Evolutionary conservation across 2,329 filamentous ascomycete genomes (phyloP).

Genomic region (Colletotrichum higginsianum): DNA sequence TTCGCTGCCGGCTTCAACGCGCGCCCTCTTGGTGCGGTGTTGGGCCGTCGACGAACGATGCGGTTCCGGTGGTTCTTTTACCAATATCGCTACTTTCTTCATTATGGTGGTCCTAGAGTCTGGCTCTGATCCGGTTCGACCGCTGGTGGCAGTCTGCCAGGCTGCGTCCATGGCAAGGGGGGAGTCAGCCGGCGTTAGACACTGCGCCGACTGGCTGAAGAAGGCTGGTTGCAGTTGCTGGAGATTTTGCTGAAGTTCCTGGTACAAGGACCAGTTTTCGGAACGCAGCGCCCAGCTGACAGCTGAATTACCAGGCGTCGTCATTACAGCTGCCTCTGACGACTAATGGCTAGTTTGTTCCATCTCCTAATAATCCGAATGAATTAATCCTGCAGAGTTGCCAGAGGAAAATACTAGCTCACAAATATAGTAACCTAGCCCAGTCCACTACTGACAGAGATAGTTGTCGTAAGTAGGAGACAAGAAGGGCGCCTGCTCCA

Average conservation of each 20-base stretch:
- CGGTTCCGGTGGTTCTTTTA: not conserved
- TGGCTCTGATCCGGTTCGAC: not conserved
- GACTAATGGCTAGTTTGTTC: not conserved
- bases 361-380: not conserved
- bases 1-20: not conserved
- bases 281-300: not conserved
- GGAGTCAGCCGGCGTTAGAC: not conserved
- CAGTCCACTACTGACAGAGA: conserved; percentile 12
- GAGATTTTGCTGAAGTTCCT: not conserved
- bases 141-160: not conserved
- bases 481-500: not conserved
- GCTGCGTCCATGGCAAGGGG: not conserved
- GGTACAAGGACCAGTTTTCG: conserved; percentile 1
- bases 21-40: not conserved
- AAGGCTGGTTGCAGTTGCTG: not conserved
- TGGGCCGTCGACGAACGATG: not conserved
- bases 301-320: not conserved
- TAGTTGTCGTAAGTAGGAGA: not conserved
- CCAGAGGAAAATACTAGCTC: not conserved
- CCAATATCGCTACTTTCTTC: not conserved
- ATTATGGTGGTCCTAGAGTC: not conserved
- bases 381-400: not conserved
- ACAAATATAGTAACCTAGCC: not conserved
- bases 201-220: not conserved
- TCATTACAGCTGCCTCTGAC: not conserved